Base-by-base conservation (phyloP, 768 basidiomycete genomes). In the Suillus weaverae region DNA sequence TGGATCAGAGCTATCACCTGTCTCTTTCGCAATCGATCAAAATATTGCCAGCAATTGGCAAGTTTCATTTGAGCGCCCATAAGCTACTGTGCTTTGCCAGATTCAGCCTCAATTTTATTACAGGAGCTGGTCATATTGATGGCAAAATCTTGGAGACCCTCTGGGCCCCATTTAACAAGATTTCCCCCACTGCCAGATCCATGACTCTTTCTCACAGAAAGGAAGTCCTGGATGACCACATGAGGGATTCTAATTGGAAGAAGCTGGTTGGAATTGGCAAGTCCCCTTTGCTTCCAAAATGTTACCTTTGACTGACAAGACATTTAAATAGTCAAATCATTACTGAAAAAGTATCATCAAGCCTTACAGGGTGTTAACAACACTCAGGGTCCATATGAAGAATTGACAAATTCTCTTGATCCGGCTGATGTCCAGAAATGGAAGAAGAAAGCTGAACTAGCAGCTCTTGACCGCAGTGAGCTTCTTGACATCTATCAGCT, bases 61-160 rank as follows among this genome's bases (percentile, higher is more conserved):
- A 70, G 11, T 78, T 75, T 18, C 78, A 79, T 56, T 48, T 79
- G 0, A 71, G 71, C 64, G 76, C 72, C 0, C 78, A 79, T 36
- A 63, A 70, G 26, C 59, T 68, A 0, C 36, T 61, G 0, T 79
- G 77, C 53, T 66, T 73, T 8, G 53, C 70, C 3, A 51, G 72
- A 0, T 81, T 60, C 60, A 68, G 71, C 2, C 68, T 70, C 0
- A 68, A 66, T 18, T 79, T 71, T 33, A 70, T 80, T 11, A 50
- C 46, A 3, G 78, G 78, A 0, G 69, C 67, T 0, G 74, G 75
- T 0, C 66, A 75, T 8, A 46, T 77, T 0, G 74, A 78, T 55
- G 75, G 78, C 0, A 74, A 80, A 46, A 76, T 79, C 4, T 38
- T 81, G 9, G 78, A 80, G 44, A 76, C 74, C 0, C 53, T 80